A percentile compares a stretch with the other conserved stretches of the same genome.
These are phyloP conservation scores for Colletotrichum sp. DNA, from an alignment of 2,329 filamentous ascomycete species.

Conservation along the genomic window DNA sequence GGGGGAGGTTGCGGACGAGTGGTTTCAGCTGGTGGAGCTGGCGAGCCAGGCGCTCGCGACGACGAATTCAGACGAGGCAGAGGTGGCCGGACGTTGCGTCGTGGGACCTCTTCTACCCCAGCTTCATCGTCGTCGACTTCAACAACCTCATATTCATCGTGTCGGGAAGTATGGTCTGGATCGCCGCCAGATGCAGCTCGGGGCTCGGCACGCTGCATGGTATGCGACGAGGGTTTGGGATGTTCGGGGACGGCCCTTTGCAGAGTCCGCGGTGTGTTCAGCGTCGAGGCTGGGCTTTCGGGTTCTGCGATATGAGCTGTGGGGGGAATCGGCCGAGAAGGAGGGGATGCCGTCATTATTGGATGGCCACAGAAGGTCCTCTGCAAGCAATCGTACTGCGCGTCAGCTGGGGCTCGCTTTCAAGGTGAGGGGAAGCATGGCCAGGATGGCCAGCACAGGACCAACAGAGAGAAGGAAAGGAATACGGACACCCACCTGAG, in stretches of 20 bases:
- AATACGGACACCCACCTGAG: constrained; percentile 16
- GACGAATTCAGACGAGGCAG: constrained; percentile 22
- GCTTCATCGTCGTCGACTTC: constrained; percentile 9
- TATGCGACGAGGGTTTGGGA: not conserved
- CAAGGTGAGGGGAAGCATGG: not conserved
- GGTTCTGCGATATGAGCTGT: constrained; percentile 2
- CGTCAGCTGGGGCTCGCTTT: constrained; percentile 1
- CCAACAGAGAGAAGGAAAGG: not conserved
- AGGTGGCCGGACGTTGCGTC: not conserved
- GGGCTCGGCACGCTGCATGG: constrained; percentile 4
- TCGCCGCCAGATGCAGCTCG: not conserved
- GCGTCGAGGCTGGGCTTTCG: constrained; percentile 1
- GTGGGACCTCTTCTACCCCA: constrained; percentile 6
- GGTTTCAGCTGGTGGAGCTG: not conserved
- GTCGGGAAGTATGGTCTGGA: constrained; percentile 6
- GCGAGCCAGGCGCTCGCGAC: constrained; percentile 16
- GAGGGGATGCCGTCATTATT: constrained; percentile 17
- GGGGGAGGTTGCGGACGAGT: not conserved
- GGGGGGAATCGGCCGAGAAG: constrained; percentile 16
- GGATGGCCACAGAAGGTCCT: not conserved
- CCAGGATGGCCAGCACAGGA: not conserved
- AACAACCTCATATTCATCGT: constrained; percentile 21
- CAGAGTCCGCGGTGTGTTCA: not conserved
- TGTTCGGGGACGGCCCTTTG: constrained; percentile 1
- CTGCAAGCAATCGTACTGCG: not conserved